Conservation (phyloP, 805 yeast genomes). For the Starmerella powellii region DNA sequence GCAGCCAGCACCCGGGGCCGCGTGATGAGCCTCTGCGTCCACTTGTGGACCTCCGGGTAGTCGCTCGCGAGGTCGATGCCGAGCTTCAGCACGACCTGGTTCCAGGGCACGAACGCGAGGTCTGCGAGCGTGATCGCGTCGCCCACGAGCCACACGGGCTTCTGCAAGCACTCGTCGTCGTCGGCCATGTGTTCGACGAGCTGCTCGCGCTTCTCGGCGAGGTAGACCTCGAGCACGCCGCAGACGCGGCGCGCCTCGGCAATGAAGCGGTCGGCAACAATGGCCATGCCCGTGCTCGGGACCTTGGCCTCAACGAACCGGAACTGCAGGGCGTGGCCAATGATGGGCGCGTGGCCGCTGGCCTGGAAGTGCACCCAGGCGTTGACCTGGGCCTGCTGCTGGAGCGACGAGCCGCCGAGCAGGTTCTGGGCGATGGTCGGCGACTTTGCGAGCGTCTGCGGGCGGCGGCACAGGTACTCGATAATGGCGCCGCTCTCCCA, state of each 20-base stretch:
- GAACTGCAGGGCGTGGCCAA: constrained; percentile 92
- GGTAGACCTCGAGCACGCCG: constrained; percentile 88
- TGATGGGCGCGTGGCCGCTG: constrained; percentile 97
- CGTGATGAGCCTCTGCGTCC: constrained; percentile 94
- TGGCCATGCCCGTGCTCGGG: constrained; percentile 72
- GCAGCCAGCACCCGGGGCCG: constrained; percentile 87
- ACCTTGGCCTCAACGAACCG: constrained; percentile 56
- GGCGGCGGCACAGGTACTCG: constrained; percentile 55
- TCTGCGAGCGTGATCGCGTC: constrained; percentile 75
- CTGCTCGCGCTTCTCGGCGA: constrained; percentile 86
- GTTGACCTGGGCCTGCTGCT: constrained; percentile 72
- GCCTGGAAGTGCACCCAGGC: constrained; percentile 93
- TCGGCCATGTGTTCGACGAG: constrained; percentile 80
- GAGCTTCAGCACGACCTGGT: constrained; percentile 83
- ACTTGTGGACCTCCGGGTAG: constrained; percentile 88
- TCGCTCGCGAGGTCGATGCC: constrained; percentile 80
- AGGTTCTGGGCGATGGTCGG: constrained; percentile 31
- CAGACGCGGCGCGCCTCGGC: constrained; percentile 89
- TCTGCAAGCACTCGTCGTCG: constrained; percentile 79
- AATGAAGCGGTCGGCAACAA: constrained; percentile 69
- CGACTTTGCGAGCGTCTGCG: constrained; percentile 34
- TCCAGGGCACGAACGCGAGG: constrained; percentile 91
- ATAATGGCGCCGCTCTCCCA: constrained; percentile 96
- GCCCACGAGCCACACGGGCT: constrained; percentile 92
- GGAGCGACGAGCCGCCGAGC: constrained; percentile 65